Evolutionary conservation across 1,284 basidiomycete genomes (phyloP).

Genomic region (Sanghuangporus sanghuang): DNA sequence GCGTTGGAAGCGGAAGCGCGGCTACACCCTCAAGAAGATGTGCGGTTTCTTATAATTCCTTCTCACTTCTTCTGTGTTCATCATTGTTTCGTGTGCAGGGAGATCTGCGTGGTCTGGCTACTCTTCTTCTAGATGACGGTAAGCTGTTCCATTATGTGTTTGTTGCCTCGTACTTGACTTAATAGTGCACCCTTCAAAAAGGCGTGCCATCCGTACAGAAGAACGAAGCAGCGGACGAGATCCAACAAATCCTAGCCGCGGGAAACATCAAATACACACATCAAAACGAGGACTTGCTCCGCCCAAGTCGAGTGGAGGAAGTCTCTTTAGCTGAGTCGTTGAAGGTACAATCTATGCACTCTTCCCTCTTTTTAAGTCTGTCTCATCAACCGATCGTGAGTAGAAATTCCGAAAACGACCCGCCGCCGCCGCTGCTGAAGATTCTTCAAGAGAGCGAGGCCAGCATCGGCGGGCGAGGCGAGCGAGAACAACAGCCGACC

Average conservation of each 20-base stretch:
- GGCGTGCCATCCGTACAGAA: conserved; percentile 12
- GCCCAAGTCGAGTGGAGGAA: conserved; percentile 63
- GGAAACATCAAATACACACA: conserved; percentile 67
- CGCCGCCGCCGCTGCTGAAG: conserved; percentile 22
- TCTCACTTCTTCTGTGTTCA: background rate
- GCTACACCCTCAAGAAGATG: conserved; percentile 45
- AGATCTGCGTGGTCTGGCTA: conserved; percentile 56
- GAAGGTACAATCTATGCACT: conserved; percentile 33
- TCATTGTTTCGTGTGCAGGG: conserved; percentile 30
- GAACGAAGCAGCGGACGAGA: conserved; percentile 33
- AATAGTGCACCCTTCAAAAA: too few species aligned
- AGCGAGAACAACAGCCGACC: conserved; percentile 13
- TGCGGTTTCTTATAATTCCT: background rate
- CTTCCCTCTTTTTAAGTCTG: background rate
- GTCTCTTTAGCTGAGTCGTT: conserved; percentile 50
- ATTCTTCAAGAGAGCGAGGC: conserved; percentile 25
- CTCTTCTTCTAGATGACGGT: conserved; percentile 69
- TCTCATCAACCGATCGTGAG: background rate
- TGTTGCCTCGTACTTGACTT: too few species aligned
- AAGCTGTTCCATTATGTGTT: conserved; percentile 19
- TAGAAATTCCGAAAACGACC: conserved; percentile 8
- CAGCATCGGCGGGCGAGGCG: conserved; percentile 24
- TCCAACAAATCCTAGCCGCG: conserved; percentile 52
- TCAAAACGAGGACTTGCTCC: conserved; percentile 63
- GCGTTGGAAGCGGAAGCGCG: conserved; percentile 44